Evolutionary conservation across 2,329 filamentous ascomycete species (phyloP).

Genomic region (Escovopsis sp.): DNA sequence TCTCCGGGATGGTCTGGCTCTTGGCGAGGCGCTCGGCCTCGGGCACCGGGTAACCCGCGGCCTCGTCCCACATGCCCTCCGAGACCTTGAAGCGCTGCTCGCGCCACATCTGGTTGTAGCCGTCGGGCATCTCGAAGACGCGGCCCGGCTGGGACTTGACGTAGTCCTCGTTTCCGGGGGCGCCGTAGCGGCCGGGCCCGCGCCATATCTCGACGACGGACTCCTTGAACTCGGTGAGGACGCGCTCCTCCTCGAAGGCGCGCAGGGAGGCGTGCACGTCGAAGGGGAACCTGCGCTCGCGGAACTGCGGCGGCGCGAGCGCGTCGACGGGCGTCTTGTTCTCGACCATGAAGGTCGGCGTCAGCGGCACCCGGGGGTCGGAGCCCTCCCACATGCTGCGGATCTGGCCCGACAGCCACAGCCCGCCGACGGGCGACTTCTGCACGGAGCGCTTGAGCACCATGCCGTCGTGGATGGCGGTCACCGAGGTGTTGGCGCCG

Average conservation of each 20-base stretch:
- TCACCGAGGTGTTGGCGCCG: constrained; percentile 75
- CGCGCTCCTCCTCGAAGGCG: constrained; percentile 76
- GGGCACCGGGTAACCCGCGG: constrained; percentile 46
- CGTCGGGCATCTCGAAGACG: constrained; percentile 94
- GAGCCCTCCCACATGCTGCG: constrained; percentile 62
- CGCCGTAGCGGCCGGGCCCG: constrained; percentile 54
- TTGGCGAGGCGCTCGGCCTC: constrained; percentile 40
- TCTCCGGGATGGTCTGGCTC: constrained; percentile 66
- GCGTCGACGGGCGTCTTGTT: constrained; percentile 84
- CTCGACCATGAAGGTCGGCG: constrained; percentile 76
- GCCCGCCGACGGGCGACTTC: constrained; percentile 70
- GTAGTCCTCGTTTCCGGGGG: constrained; percentile 60
- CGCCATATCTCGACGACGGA: constrained; percentile 90
- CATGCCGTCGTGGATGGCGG: constrained; percentile 87
- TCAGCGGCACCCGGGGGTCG: constrained; percentile 56
- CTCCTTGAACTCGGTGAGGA: constrained; percentile 94
- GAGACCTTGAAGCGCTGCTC: constrained; percentile 73
- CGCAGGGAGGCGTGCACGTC: constrained; percentile 57
- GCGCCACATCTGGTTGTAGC: constrained; percentile 89
- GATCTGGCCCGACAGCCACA: constrained; percentile 82
- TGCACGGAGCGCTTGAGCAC: constrained; percentile 82
- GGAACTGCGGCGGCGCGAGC: constrained; percentile 61
- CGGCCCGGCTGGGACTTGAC: constrained; percentile 60
- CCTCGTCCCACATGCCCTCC: constrained; percentile 85
- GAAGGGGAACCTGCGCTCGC: constrained; percentile 53